Conservation (phyloP, 345 rosid genomes). For the Fremontodendron californicum region DNA sequence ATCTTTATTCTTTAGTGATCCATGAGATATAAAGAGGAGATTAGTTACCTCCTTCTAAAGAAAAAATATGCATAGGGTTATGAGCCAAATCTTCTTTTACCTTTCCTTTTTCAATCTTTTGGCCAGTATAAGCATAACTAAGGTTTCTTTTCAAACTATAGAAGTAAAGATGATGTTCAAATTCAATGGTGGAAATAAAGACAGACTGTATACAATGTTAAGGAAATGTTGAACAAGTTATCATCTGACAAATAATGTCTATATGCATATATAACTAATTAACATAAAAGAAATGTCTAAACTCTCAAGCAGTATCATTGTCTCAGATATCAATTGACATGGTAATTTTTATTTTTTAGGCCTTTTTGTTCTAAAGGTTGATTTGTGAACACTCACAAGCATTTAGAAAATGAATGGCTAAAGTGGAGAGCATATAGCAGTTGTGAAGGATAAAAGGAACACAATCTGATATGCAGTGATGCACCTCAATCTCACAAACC, state of each 20-base stretch:
- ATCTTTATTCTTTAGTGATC: neutral
- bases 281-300: neutral
- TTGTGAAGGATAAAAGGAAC: too few species aligned
- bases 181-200: neutral
- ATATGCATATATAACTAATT: neutral
- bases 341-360: too few species aligned
- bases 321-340: neutral
- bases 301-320: neutral
- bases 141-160: neutral
- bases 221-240: neutral
- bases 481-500: too few species aligned
- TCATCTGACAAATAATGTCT: neutral
- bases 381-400: too few species aligned
- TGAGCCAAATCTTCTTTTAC: conserved; percentile 3
- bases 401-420: too few species aligned
- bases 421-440: too few species aligned
- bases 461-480: too few species aligned
- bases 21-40: neutral
- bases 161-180: neutral
- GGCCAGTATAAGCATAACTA: neutral
- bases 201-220: neutral
- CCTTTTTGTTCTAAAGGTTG: too few species aligned
- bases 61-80: neutral
- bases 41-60: neutral
- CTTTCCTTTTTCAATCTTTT: conserved; percentile 1